These are phyloP conservation scores for Fraxinus sp. DNA, from an alignment of 305 asterid species.

Conservation along the genomic window DNA sequence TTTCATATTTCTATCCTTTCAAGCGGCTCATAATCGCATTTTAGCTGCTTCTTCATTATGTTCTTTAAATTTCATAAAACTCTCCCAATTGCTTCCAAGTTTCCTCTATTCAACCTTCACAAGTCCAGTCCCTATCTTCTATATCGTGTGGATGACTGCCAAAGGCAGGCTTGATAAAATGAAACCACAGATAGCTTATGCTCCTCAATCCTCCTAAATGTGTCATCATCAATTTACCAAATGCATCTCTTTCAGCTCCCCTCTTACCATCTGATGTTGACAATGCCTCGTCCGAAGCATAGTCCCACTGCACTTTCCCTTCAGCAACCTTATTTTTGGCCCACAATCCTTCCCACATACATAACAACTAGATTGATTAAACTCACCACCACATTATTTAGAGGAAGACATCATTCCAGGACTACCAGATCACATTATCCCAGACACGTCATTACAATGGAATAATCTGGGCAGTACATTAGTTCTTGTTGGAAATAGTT, in stretches of 20 bases:
- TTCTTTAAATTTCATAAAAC: neutral
- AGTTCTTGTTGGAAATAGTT: neutral
- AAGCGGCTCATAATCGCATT: neutral
- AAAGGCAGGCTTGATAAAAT: neutral
- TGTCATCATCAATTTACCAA: neutral
- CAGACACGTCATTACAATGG: neutral
- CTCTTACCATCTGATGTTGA: neutral
- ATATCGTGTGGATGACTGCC: neutral
- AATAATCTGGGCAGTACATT: neutral
- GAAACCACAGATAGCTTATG: neutral
- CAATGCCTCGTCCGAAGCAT: neutral
- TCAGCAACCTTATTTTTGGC: neutral
- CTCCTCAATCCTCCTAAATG: neutral
- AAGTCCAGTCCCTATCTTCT: neutral
- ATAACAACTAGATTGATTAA: neutral
- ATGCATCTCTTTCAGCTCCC: neutral
- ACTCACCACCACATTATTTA: neutral
- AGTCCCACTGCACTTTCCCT: neutral
- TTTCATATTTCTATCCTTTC: neutral
- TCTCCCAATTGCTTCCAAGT: neutral
- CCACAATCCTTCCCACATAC: neutral
- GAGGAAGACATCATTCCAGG: neutral
- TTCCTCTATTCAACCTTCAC: neutral
- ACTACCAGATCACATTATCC: neutral
- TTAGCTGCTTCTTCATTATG: neutral